These are phyloP conservation scores for grape (Vitis vinifera) DNA, from an alignment of 164 flowering plant genomes.

Conservation along the genomic window DNA sequence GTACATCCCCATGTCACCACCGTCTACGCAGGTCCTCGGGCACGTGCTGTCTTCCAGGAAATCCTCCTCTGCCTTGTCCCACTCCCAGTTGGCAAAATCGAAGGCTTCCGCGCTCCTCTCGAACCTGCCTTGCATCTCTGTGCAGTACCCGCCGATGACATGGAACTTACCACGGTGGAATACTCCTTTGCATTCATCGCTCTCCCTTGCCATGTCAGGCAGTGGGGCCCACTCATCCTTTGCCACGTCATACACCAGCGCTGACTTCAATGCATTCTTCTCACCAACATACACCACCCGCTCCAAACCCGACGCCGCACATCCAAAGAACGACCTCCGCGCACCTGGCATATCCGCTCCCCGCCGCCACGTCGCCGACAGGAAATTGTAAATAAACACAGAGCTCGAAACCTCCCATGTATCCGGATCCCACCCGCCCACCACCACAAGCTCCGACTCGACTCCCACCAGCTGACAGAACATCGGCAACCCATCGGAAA, in stretches of 20 bases:
- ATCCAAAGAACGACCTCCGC: slow-evolving; percentile 14
- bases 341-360: not conserved
- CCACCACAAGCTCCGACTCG: slow-evolving; percentile 49
- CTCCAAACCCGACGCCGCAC: not conserved
- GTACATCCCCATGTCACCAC: slow-evolving; percentile 18
- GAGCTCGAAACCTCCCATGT: slow-evolving; percentile 43
- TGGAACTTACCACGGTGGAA: slow-evolving; percentile 54
- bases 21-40: slow-evolving; percentile 36
- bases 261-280: slow-evolving; percentile 62
- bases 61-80: slow-evolving; percentile 31
- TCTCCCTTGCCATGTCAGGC: slow-evolving; percentile 62
- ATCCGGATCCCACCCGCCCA: slow-evolving; percentile 69
- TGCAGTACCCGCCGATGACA: slow-evolving; percentile 67
- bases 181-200: slow-evolving; percentile 66
- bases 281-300: slow-evolving; percentile 23
- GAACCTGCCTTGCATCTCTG: slow-evolving; percentile 64
- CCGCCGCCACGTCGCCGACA: not conserved
- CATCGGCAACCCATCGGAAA: slow-evolving; percentile 45
- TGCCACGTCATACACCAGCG: slow-evolving; percentile 57
- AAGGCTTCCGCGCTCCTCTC: slow-evolving; percentile 43
- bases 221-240: slow-evolving; percentile 49
- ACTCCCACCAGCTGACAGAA: slow-evolving; percentile 20
- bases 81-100: slow-evolving; percentile 29
- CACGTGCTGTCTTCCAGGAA: slow-evolving; percentile 24
- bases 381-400: not conserved